Evolutionary conservation across 768 basidiomycete genomes (phyloP).

Genomic region (Leccinellum albellum): DNA sequence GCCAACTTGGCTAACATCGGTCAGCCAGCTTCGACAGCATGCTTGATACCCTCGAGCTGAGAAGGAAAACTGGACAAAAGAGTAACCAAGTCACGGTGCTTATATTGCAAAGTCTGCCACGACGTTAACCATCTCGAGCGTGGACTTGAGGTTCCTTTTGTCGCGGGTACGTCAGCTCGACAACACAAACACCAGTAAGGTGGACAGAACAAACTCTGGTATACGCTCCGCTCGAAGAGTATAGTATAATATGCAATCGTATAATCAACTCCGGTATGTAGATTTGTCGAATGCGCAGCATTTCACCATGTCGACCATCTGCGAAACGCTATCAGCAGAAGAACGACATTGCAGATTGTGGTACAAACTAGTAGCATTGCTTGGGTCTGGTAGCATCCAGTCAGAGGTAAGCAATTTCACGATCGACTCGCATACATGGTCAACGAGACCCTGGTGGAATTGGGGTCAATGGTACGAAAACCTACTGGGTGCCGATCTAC

Average conservation of each 20-base stretch:
- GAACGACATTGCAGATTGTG: background rate
- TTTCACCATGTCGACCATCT: slow-evolving; percentile 58
- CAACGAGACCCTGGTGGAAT: slow-evolving; percentile 48
- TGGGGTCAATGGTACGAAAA: background rate
- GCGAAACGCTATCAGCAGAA: slow-evolving; percentile 29
- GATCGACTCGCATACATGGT: slow-evolving; percentile 61
- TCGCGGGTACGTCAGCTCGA: background rate
- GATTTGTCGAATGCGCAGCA: slow-evolving; percentile 80
- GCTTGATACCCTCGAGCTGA: slow-evolving; percentile 43
- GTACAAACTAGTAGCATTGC: slow-evolving; percentile 35
- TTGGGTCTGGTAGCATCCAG: slow-evolving; percentile 64
- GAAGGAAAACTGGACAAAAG: slow-evolving; percentile 47
- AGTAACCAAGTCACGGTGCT: slow-evolving; percentile 40
- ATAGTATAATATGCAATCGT: slow-evolving; percentile 72
- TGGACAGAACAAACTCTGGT: slow-evolving; percentile 52
- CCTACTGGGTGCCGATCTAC: slow-evolving; percentile 28
- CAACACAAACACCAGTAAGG: background rate
- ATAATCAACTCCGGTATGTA: slow-evolving; percentile 89
- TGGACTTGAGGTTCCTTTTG: slow-evolving; percentile 68
- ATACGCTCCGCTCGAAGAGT: slow-evolving; percentile 59
- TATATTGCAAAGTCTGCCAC: slow-evolving; percentile 86
- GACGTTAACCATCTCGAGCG: slow-evolving; percentile 73
- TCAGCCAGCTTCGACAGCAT: slow-evolving; percentile 37
- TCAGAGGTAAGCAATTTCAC: slow-evolving; percentile 71
- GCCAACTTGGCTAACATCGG: slow-evolving; percentile 16